phyloP scores from a whole-genome alignment of 805 yeast species.

The Spathaspora arborariae region DNA sequence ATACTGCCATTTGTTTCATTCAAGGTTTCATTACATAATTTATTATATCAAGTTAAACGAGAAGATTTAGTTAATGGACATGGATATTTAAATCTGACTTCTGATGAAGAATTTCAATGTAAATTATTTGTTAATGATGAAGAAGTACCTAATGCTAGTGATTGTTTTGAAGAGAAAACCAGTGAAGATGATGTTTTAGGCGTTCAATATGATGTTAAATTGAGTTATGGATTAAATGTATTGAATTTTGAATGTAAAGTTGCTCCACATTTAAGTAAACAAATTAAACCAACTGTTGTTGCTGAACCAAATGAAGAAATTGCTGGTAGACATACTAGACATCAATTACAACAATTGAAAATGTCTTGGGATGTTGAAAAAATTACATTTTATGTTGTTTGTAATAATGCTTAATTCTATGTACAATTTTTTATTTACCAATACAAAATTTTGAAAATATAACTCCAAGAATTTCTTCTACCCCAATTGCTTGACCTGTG shows the following conservation, averaged over 20 bases:
- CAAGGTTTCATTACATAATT: conserved; percentile 32
- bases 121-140: conserved; percentile 36
- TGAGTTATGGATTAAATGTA: conserved; percentile 38
- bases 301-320: conserved; percentile 22
- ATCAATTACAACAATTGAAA: conserved; percentile 42
- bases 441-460: conserved; percentile 92
- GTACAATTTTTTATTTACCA: conserved; percentile 58
- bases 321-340: conserved; percentile 43
- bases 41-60: conserved; percentile 27
- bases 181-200: conserved; percentile 18
- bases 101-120: conserved; percentile 42
- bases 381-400: conserved; percentile 30
- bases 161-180: conserved; percentile 24
- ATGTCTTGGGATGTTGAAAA: conserved; percentile 45
- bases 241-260: conserved; percentile 39
- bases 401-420: conserved; percentile 18
- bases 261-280: conserved; percentile 35
- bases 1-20: conserved; percentile 30
- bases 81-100: conserved; percentile 25
- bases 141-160: conserved; percentile 31
- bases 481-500: conserved; percentile 84
- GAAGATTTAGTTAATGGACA: conserved; percentile 31
- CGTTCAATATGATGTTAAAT: conserved; percentile 35
- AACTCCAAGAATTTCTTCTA: conserved; percentile 87
- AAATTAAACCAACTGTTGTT: conserved; percentile 22